Percentiles rank a stretch among this genome's conserved stretches.
Evolutionary conservation across 306 rosid species (phyloP).

Genomic region (Ochetophila trinervis): DNA sequence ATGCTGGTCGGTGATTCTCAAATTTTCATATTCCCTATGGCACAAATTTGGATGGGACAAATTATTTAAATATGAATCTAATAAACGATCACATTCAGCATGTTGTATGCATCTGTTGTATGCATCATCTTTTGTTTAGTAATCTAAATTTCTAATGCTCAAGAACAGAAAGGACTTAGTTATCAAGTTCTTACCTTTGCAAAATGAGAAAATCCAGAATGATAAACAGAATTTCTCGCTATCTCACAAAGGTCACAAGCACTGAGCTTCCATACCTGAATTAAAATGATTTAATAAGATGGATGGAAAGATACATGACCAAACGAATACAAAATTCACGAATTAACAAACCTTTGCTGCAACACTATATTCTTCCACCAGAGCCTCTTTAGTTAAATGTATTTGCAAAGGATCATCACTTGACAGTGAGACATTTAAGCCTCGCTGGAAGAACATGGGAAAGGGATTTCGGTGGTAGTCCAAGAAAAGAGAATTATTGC

Average conservation of each 20-base stretch:
- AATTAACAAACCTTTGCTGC: constrained; percentile 40
- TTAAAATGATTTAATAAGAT: neutral
- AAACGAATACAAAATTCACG: neutral
- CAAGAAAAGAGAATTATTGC: constrained; percentile 85
- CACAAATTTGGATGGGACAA: too few relatives aligned
- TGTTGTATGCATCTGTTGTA: too few relatives aligned
- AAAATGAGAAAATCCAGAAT: constrained; percentile 79
- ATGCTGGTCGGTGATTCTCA: too few relatives aligned
- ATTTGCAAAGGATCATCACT: constrained; percentile 69
- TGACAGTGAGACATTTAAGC: constrained; percentile 81
- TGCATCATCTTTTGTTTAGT: neutral
- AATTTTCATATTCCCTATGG: too few relatives aligned
- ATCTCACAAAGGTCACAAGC: constrained; percentile 85
- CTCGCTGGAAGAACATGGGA: constrained; percentile 82
- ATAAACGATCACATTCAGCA: neutral
- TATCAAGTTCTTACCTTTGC: constrained; percentile 53
- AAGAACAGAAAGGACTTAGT: neutral
- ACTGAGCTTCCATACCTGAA: constrained; percentile 85
- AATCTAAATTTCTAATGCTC: too few relatives aligned
- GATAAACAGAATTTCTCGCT: constrained; percentile 86
- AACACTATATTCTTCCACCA: constrained; percentile 51
- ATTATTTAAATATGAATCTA: too few relatives aligned
- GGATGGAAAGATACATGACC: constrained; percentile 4
- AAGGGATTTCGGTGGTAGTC: constrained; percentile 79
- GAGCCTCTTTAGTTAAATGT: constrained; percentile 48